These are phyloP conservation scores for Colletotrichum costaricense DNA, from an alignment of 2,329 filamentous ascomycete species.

Conservation along the genomic window DNA sequence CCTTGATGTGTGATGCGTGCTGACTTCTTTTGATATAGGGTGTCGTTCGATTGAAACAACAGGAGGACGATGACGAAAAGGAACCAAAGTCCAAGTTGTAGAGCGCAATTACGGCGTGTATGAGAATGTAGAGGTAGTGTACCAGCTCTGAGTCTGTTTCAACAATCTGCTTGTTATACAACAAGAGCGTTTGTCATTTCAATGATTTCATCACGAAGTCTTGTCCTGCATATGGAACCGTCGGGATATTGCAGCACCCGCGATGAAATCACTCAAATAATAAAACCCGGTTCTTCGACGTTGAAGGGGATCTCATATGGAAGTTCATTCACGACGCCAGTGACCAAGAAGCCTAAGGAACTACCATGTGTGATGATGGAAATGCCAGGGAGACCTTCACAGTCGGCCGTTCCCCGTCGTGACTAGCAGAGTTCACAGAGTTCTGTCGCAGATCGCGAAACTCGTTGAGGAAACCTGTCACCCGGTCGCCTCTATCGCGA, in stretches of 20 bases:
- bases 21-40: conserved; percentile 52
- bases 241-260: too few relatives aligned
- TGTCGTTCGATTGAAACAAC: conserved; percentile 61
- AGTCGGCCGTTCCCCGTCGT: neutral
- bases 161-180: too few relatives aligned
- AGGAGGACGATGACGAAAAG: conserved; percentile 46
- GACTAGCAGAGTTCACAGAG: neutral
- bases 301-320: too few relatives aligned
- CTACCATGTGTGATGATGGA: too few relatives aligned
- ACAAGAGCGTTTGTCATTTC: too few relatives aligned
- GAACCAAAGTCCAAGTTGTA: conserved; percentile 49
- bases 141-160: neutral
- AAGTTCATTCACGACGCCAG: too few relatives aligned
- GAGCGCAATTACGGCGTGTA: neutral
- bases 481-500: neutral
- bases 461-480: neutral
- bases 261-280: too few relatives aligned
- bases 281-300: too few relatives aligned
- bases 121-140: neutral
- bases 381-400: neutral
- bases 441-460: neutral
- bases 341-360: too few relatives aligned
- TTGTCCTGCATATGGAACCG: too few relatives aligned
- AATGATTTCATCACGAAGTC: too few relatives aligned
- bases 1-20: neutral